These are phyloP conservation scores for Venturia asperata DNA, from an alignment of 2,329 filamentous ascomycete genomes.

Conservation along the genomic window DNA sequence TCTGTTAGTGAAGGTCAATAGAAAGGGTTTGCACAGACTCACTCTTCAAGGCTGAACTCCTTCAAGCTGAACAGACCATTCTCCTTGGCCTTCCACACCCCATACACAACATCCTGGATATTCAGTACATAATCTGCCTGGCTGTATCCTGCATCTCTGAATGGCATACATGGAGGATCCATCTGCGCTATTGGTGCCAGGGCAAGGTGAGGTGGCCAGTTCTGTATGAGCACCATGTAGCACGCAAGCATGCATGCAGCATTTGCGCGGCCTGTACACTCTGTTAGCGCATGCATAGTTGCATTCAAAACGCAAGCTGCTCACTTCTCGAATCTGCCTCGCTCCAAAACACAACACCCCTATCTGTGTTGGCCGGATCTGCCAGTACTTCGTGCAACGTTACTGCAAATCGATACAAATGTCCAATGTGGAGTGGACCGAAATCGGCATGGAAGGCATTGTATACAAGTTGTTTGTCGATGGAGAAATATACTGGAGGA, in stretches of 20 bases:
- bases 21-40: slow-evolving; percentile 27
- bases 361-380: slow-evolving; percentile 80
- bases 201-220: slow-evolving; percentile 92
- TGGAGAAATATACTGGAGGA: slow-evolving; percentile 85
- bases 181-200: slow-evolving; percentile 93
- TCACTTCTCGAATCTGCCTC: slow-evolving; percentile 81
- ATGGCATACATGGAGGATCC: slow-evolving; percentile 96
- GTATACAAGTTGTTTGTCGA: slow-evolving; percentile 88
- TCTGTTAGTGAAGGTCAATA: neutral
- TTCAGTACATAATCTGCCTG: slow-evolving; percentile 94
- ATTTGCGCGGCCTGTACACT: slow-evolving; percentile 69
- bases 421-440: slow-evolving; percentile 92
- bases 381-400: slow-evolving; percentile 93
- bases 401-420: slow-evolving; percentile 92
- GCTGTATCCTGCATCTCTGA: slow-evolving; percentile 95
- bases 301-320: slow-evolving; percentile 30
- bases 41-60: slow-evolving; percentile 91
- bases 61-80: slow-evolving; percentile 85
- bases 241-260: slow-evolving; percentile 90
- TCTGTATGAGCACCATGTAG: slow-evolving; percentile 98
- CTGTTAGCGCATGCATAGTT: neutral
- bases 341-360: slow-evolving; percentile 94
- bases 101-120: slow-evolving; percentile 95
- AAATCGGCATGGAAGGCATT: slow-evolving; percentile 99
- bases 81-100: slow-evolving; percentile 98